phyloP scores from a whole-genome alignment of 1,284 basidiomycete species.

The Gomphus bonarii region DNA sequence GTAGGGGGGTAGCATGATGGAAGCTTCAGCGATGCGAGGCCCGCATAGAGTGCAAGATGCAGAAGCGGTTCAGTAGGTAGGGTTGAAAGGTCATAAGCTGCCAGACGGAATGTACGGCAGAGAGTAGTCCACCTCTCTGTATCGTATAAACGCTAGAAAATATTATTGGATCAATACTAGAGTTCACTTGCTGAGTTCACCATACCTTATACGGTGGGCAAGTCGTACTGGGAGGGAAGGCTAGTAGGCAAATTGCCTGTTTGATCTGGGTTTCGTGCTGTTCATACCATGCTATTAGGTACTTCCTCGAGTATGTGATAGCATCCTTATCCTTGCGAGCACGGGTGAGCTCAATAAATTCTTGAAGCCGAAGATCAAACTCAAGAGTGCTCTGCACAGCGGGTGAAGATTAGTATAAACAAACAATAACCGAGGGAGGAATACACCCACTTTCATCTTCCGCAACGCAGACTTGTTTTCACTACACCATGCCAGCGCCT shows the following conservation, averaged over 20 bases:
- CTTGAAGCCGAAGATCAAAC: constrained; percentile 91
- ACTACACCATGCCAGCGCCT: constrained; percentile 90
- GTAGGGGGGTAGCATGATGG: constrained; percentile 51
- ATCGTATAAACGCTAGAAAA: constrained; percentile 71
- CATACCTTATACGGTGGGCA: constrained; percentile 63
- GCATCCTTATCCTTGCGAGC: constrained; percentile 62
- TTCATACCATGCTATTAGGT: constrained; percentile 77
- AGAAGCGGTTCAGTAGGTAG: constrained; percentile 81
- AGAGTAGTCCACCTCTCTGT: constrained; percentile 65
- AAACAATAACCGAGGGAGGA: neutral
- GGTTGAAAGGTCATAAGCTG: constrained; percentile 78
- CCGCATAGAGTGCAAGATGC: constrained; percentile 80
- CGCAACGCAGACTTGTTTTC: constrained; percentile 91
- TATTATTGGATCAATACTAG: constrained; percentile 2
- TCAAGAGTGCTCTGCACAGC: constrained; percentile 77
- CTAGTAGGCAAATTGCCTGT: constrained; percentile 70
- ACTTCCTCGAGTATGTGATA: constrained; percentile 75
- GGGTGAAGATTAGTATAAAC: neutral
- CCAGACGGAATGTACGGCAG: constrained; percentile 68
- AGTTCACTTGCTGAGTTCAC: neutral
- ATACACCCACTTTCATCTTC: constrained; percentile 68
- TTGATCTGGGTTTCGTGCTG: constrained; percentile 69
- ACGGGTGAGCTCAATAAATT: constrained; percentile 88
- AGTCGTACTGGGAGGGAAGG: constrained; percentile 54
- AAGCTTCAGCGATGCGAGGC: constrained; percentile 78